Percentiles rank a stretch among this genome's conserved stretches.
Evolutionary conservation across 768 basidiomycete genomes (phyloP).

Genomic region (Lactifluus pinguis): DNA sequence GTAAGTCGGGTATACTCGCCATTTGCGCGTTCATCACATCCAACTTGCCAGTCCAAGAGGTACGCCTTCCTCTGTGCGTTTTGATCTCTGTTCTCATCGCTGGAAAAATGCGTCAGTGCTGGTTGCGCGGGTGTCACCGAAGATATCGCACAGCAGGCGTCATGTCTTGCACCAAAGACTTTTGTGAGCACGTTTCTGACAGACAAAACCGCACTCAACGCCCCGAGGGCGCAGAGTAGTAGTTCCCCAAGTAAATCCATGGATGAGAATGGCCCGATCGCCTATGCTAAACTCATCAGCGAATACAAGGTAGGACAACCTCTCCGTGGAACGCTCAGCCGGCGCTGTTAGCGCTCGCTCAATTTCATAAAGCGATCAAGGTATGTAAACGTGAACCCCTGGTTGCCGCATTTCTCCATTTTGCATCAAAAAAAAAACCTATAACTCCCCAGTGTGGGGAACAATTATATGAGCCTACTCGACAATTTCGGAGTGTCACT

Average conservation of each 20-base stretch:
- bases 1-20: slow-evolving; percentile 35
- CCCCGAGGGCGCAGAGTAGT: background rate
- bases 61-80: slow-evolving; percentile 20
- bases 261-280: slow-evolving; percentile 28
- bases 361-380: slow-evolving; percentile 9
- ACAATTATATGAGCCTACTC: background rate
- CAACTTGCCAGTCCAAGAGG: slow-evolving; percentile 40
- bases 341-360: slow-evolving; percentile 2
- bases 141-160: slow-evolving; percentile 26
- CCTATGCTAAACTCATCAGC: slow-evolving; percentile 4
- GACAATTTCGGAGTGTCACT: slow-evolving; percentile 1
- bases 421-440: background rate
- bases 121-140: slow-evolving; percentile 25
- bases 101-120: slow-evolving; percentile 16
- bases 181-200: slow-evolving; percentile 23
- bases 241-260: background rate
- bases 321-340: slow-evolving; percentile 8
- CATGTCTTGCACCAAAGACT: slow-evolving; percentile 25
- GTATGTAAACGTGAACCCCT: slow-evolving; percentile 3
- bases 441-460: background rate
- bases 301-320: slow-evolving; percentile 12
- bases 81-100: background rate
- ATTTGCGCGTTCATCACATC: slow-evolving; percentile 45
- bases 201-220: slow-evolving; percentile 21
- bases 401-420: background rate